Base-by-base conservation (phyloP, 2,329 filamentous ascomycete genomes). In the Aspergillus texensis region DNA sequence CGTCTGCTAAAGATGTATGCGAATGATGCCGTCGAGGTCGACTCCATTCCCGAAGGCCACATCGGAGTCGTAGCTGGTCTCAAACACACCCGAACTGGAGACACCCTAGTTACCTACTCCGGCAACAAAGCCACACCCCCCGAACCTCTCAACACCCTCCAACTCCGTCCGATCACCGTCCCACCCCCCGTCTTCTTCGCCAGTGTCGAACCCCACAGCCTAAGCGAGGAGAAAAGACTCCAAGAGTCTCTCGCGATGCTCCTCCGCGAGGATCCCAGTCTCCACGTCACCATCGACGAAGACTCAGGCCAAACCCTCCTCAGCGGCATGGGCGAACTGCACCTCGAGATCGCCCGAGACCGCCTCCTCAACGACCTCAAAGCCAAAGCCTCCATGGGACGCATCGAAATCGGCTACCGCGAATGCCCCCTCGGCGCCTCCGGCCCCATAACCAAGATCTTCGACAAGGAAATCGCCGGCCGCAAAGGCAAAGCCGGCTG, bases 141-240 rank as follows among this genome's bases (percentile, higher is more conserved):
- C 21, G 85, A 88, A 19, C 85, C 88, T 0, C 80, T 97, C 56
- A 88, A 89, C 57, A 89, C 85, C 19, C 81, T 98, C 19, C 93
- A 97, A 73, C 86, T 99, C 41, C 88, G 93, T 19, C 93, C 95
- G 0, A 95, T 96, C 32, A 87, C 91, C 63, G 92, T 97, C 0
- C 94, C 95, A 0, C 93, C 95, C 0, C 93, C 95, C 0, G 95
- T 99, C 0, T 97, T 97, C 73, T 99, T 98, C 77, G 90, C 96
- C n/a, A 92, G 94, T 64, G 89, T 98, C 32, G 94, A 98, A 67
- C 92, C 88, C 21, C 81, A 93, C 69, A 90, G 92, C 70, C 81
- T 92, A 36, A 86, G 90, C 36, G 93, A 94, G 68, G 91, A 93
- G 70, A 94, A 93, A 70, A 86, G 90, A 63, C 86, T 99, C 6